Evolutionary conservation across 2,329 filamentous ascomycete genomes (phyloP).

Genomic region (Aspergillus piperis): DNA sequence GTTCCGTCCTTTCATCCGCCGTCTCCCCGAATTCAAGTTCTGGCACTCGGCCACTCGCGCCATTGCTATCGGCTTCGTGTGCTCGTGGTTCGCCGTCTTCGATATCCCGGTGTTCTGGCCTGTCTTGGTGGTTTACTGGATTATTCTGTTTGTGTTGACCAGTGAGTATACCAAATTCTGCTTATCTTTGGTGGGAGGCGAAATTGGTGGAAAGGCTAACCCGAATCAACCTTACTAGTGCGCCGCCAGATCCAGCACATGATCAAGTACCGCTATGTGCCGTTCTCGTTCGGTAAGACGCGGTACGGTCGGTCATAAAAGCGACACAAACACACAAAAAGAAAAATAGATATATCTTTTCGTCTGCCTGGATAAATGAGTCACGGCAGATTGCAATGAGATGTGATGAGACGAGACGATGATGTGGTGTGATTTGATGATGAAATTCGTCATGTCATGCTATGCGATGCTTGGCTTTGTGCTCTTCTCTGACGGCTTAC

Average conservation of each 20-base stretch:
- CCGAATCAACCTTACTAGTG: slow-evolving; percentile 59
- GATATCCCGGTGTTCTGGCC: slow-evolving; percentile 99
- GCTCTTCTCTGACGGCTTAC: not conserved
- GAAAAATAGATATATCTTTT: not conserved
- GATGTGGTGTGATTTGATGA: not conserved
- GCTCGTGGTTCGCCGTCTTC: slow-evolving; percentile 92
- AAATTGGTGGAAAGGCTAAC: slow-evolving; percentile 10
- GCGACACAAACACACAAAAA: not conserved
- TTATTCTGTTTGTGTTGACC: slow-evolving; percentile 92
- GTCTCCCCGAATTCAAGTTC: slow-evolving; percentile 99
- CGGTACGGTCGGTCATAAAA: slow-evolving; percentile 59
- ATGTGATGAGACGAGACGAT: not conserved
- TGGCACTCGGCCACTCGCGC: slow-evolving; percentile 95
- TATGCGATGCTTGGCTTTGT: not conserved
- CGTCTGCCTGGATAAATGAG: not conserved
- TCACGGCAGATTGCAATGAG: not conserved
- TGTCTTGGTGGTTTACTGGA: slow-evolving; percentile 96
- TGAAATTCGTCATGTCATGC: not conserved
- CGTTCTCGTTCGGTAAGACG: slow-evolving; percentile 88
- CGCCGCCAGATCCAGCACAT: slow-evolving; percentile 99
- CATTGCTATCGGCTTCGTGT: slow-evolving; percentile 77
- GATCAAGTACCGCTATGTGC: slow-evolving; percentile 99
- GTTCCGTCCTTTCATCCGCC: slow-evolving; percentile 94
- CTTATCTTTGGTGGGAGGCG: not conserved
- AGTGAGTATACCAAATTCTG: slow-evolving; percentile 62